Conservation (phyloP, 345 rosid species). For the Chamaenerion angustifolium region DNA sequence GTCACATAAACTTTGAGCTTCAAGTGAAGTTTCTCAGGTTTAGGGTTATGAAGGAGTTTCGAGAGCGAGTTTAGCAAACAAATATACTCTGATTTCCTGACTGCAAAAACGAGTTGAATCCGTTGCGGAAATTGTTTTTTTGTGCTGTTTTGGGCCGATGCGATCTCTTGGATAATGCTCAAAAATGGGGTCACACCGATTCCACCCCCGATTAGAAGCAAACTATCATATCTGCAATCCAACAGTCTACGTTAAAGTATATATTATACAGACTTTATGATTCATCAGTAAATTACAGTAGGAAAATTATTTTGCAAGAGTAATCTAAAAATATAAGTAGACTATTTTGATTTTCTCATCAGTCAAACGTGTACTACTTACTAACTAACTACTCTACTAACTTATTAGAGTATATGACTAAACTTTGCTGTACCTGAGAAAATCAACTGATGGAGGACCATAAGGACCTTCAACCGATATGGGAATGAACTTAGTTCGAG, state of each 20-base stretch:
- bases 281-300: too few relatives aligned
- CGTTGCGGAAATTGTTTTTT: conserved; percentile 24
- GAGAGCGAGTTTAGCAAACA: conserved; percentile 45
- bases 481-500: conserved; percentile 23
- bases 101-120: conserved; percentile 43
- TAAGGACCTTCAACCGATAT: conserved; percentile 76
- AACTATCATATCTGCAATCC: conserved; percentile 66
- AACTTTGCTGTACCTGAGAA: conserved; percentile 31
- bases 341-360: too few relatives aligned
- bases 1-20: conserved; percentile 56
- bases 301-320: too few relatives aligned
- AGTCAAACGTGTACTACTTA: too few relatives aligned
- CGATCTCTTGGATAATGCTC: conserved; percentile 60
- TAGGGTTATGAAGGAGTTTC: conserved; percentile 26
- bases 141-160: conserved; percentile 17
- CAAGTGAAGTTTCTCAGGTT: conserved; percentile 23
- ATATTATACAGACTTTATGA: too few relatives aligned
- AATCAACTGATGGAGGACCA: conserved; percentile 54
- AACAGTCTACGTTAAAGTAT: too few relatives aligned
- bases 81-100: conserved; percentile 42
- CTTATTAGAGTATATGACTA: too few relatives aligned
- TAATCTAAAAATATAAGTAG: too few relatives aligned
- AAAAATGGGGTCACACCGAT: conserved; percentile 75
- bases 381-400: too few relatives aligned
- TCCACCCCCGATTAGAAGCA: conserved; percentile 71